Percentiles rank a stretch among this genome's conserved stretches.
Conservation (phyloP, 2,329 filamentous ascomycete species). For the Ceratocystis destructans region DNA sequence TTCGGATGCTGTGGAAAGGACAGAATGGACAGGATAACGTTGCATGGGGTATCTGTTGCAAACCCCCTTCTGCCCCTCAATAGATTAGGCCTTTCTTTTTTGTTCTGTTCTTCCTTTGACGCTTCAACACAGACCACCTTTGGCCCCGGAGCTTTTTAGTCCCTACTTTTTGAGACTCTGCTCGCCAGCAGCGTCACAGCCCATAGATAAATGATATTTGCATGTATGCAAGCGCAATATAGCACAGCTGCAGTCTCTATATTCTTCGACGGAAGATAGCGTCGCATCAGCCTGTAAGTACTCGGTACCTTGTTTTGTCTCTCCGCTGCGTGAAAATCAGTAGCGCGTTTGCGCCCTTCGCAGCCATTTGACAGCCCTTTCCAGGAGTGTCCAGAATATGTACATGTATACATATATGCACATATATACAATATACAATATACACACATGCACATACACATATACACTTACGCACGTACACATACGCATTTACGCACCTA, state of each 20-base stretch:
- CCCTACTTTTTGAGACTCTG: not conserved
- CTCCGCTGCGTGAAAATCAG: not conserved
- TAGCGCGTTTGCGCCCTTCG: not conserved
- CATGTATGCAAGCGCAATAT: too few species aligned
- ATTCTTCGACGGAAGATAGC: not conserved
- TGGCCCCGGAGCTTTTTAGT: constrained; percentile 3
- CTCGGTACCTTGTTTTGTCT: not conserved
- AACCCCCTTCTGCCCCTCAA: not conserved
- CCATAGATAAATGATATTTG: too few species aligned
- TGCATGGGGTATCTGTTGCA: not conserved
- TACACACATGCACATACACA: not conserved
- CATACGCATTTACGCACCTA: not conserved
- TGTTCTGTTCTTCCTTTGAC: not conserved
- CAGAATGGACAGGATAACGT: not conserved
- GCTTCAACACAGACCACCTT: not conserved
- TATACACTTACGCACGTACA: not conserved
- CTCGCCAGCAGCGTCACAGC: not conserved
- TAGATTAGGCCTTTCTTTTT: not conserved
- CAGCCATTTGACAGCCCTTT: not conserved
- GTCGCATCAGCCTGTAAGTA: not conserved
- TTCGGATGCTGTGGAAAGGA: not conserved
- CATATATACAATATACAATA: too few species aligned
- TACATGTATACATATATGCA: not conserved
- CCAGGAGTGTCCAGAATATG: too few species aligned
- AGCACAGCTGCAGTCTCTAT: not conserved